Percentiles rank a stretch among this genome's conserved stretches.
Conservation (phyloP, 306 rosid genomes). For the Cucurbita pepo region DNA sequence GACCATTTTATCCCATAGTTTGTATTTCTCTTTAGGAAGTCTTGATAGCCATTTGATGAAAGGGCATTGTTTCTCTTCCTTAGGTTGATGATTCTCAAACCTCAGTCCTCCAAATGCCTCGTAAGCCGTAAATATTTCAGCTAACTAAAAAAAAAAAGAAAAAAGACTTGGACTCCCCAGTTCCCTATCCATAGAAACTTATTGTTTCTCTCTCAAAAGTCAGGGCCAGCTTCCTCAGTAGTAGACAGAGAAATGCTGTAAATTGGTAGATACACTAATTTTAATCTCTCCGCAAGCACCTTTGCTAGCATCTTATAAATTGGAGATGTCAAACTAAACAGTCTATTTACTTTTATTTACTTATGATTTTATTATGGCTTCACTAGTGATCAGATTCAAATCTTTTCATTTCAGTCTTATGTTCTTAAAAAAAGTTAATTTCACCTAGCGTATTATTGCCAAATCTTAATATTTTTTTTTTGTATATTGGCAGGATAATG, state of each 20-base stretch:
- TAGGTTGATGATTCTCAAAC: neutral
- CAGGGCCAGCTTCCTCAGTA: too few species aligned
- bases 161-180: neutral
- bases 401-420: neutral
- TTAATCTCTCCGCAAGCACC: too few species aligned
- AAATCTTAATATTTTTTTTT: conserved; percentile 8
- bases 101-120: neutral
- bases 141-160: neutral
- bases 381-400: neutral
- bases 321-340: too few species aligned
- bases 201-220: too few species aligned
- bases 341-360: too few species aligned
- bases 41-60: neutral
- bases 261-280: neutral
- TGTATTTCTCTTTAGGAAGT: neutral
- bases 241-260: neutral
- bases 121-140: neutral
- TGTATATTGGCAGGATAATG: conserved; percentile 55
- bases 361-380: neutral
- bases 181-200: neutral
- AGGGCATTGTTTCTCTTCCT: neutral
- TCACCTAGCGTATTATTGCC: neutral
- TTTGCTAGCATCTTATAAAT: too few species aligned
- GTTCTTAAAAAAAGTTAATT: neutral
- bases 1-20: neutral